Evolutionary conservation across 2,329 filamentous ascomycete species (phyloP).

Genomic region (Aureobasidium sp.): DNA sequence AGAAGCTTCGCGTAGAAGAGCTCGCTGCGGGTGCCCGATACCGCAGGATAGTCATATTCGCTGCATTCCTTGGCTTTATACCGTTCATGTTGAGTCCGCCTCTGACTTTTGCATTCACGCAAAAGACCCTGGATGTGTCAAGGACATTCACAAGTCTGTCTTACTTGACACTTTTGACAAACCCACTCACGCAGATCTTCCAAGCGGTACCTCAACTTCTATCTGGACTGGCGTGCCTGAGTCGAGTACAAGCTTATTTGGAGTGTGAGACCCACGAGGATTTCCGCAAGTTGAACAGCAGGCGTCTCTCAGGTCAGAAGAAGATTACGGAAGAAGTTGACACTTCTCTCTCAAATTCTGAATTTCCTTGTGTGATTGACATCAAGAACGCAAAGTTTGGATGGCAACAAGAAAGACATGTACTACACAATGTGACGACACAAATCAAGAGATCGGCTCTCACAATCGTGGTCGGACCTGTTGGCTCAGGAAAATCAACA

Average conservation of each 20-base stretch:
- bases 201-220: neutral
- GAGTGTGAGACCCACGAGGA: neutral
- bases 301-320: neutral
- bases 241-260: neutral
- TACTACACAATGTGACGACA: neutral
- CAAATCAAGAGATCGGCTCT: constrained; percentile 27
- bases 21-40: neutral
- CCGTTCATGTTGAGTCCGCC: neutral
- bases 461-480: constrained; percentile 42
- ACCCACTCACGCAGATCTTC: neutral
- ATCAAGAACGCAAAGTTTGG: neutral
- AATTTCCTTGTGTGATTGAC: neutral
- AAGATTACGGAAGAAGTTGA: neutral
- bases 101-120: neutral
- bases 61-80: neutral
- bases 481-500: constrained; percentile 46
- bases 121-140: neutral
- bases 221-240: neutral
- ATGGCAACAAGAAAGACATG: neutral
- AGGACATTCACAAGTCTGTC: neutral
- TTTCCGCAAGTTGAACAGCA: neutral
- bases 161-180: neutral
- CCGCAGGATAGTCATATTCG: neutral
- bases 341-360: neutral
- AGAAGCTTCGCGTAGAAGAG: neutral